Conservation (phyloP, 768 basidiomycete genomes). For the Boletus tomentosulus region DNA sequence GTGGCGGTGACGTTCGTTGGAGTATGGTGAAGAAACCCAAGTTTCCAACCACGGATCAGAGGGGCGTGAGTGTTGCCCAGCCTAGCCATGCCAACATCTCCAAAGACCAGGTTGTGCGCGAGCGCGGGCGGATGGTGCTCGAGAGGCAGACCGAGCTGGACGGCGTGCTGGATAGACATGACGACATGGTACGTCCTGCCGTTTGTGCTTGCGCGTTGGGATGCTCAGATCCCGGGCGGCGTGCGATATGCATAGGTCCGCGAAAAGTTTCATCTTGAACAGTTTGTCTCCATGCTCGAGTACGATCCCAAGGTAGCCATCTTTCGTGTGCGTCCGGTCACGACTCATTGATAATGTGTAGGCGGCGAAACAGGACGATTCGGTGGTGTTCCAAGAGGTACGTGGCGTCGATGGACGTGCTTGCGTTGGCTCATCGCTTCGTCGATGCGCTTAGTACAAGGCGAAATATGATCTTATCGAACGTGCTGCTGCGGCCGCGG, state of each 20-base stretch:
- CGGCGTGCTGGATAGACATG: constrained; percentile 60
- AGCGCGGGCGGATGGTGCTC: constrained; percentile 46
- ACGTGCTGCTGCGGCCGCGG: constrained; percentile 37
- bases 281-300: constrained; percentile 68
- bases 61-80: neutral
- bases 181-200: constrained; percentile 57
- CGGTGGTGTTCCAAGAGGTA: constrained; percentile 71
- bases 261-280: constrained; percentile 85
- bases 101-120: constrained; percentile 27
- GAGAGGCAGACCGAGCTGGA: constrained; percentile 59
- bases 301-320: constrained; percentile 76
- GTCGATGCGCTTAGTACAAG: constrained; percentile 46
- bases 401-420: constrained; percentile 18
- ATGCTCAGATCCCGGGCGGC: neutral
- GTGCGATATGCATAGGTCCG: constrained; percentile 49
- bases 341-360: constrained; percentile 24
- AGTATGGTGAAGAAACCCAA: constrained; percentile 25
- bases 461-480: constrained; percentile 57
- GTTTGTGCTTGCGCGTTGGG: neutral
- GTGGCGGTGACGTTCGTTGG: constrained; percentile 4
- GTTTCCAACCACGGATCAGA: neutral
- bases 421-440: constrained; percentile 2
- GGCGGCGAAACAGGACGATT: constrained; percentile 71
- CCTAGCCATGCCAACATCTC: constrained; percentile 5
- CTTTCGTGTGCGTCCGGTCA: neutral